phyloP scores from a whole-genome alignment of 345 rosid species.

The Clausena lansium region DNA sequence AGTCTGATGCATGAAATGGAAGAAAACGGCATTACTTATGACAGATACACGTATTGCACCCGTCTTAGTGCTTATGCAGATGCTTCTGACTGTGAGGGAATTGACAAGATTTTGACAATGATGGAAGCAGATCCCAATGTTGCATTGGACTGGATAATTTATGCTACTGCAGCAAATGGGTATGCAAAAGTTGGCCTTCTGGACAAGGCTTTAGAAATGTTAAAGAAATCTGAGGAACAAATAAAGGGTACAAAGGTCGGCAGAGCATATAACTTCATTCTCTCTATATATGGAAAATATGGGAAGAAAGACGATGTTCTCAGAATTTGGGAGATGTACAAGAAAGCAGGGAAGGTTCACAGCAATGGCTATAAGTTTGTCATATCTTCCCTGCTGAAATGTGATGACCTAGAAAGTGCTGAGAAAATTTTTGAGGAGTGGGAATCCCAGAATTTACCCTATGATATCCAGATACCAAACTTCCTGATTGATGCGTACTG shows the following conservation, averaged over 20 bases:
- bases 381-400: conserved; percentile 31
- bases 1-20: conserved; percentile 31
- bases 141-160: conserved; percentile 23
- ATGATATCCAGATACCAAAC: conserved; percentile 29
- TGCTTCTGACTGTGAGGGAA: conserved; percentile 22
- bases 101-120: conserved; percentile 23
- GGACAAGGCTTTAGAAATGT: conserved; percentile 32
- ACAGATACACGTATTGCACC: conserved; percentile 16
- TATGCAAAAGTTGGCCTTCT: conserved; percentile 23
- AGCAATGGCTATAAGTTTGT: conserved; percentile 23
- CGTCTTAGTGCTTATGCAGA: conserved; percentile 31
- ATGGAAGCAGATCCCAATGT: conserved; percentile 29
- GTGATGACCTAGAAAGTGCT: conserved; percentile 39
- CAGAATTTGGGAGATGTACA: conserved; percentile 39
- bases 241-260: not conserved
- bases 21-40: conserved; percentile 18
- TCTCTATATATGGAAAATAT: conserved; percentile 28
- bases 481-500: conserved; percentile 26
- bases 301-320: conserved; percentile 43
- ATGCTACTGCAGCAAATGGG: conserved; percentile 14
- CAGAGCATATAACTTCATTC: conserved; percentile 16
- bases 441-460: conserved; percentile 17
- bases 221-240: conserved; percentile 36
- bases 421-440: conserved; percentile 40
- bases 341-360: conserved; percentile 15